Base-by-base conservation (phyloP, 2,329 filamentous ascomycete species). In the Neofusicoccum kwambonambiense region DNA sequence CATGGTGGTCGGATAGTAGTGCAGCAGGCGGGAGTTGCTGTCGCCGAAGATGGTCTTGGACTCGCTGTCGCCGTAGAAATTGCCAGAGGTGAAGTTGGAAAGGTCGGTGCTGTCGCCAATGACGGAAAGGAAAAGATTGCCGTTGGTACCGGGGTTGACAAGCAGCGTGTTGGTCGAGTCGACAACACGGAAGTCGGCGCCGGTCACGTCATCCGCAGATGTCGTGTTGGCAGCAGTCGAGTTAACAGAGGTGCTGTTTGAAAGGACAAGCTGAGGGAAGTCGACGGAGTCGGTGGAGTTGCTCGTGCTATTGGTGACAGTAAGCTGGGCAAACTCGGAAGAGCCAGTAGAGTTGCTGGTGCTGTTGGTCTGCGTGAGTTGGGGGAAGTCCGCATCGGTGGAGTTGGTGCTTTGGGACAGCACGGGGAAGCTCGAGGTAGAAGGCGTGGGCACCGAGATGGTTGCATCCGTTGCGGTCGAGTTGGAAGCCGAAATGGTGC, bases 1-100 rank as follows among this genome's bases (percentile, higher is more conserved):
- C 67, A 68, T 65, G 22, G 52, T 54, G 52, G 60, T 42, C 0
- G 67, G 67, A 47, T 63, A 68, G 58, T 68, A 67, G 50, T 65
- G 42, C 1, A 68, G 62, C 13, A 62, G 34, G 27, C 50, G 34
- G 9, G 27, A 31, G 9, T 47, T 37, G 45, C 22, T 41, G 44
- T 66, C 64, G 17, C 22, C 50, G 27, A 64, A 27, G 44, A 67
- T 45, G 58, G 65, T 50, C 31, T 52, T 13, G 13, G 64, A 52
- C 0, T 50, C 49, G 35, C 54, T 44, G 19, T 39, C 60, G 17
- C 49, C 58, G 11, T 64, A 15, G 47, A 6, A 13, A 22, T 3
- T 51, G 42, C 4, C 41, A 2, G 27, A 54, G 8, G 27, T 49
- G 41, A 19, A 3, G 65, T 65, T 54, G 5, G 60, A 63, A 5